Percentiles rank a stretch among this genome's conserved stretches.
Conservation (phyloP, 2,329 filamentous ascomycete species). For the Trichophyton equinum region DNA sequence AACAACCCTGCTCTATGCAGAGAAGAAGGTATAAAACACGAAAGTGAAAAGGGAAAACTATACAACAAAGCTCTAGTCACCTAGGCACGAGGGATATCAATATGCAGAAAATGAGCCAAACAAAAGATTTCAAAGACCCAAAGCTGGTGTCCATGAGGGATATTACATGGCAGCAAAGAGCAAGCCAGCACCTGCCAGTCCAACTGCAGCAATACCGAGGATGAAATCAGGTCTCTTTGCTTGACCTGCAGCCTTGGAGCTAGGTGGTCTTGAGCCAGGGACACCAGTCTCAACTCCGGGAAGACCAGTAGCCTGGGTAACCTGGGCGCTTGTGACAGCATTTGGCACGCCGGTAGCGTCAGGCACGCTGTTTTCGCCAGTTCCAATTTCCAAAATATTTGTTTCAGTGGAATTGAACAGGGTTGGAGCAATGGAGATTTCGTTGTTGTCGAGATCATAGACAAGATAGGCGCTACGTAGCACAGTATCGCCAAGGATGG, state of each 20-base stretch:
- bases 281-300: background rate
- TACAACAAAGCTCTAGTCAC: background rate
- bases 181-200: constrained; percentile 12
- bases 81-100: background rate
- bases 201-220: constrained; percentile 7
- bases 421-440: constrained; percentile 58
- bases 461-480: constrained; percentile 63
- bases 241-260: constrained; percentile 4
- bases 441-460: constrained; percentile 59
- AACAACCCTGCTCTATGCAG: background rate
- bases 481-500: constrained; percentile 62
- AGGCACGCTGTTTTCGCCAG: constrained; percentile 37
- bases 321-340: constrained; percentile 14
- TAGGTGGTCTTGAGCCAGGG: background rate
- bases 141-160: background rate
- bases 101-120: background rate
- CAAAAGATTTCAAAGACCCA: background rate
- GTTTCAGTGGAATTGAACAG: constrained; percentile 44
- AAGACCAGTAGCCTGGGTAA: constrained; percentile 9
- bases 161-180: constrained; percentile 12
- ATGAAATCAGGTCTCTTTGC: constrained; percentile 9
- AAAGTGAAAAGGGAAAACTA: background rate
- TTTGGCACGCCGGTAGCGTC: constrained; percentile 30
- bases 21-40: background rate
- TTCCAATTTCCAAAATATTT: constrained; percentile 42